Evolutionary conservation across 2,329 filamentous ascomycete genomes (phyloP).

Genomic region (Diatrype stigma): DNA sequence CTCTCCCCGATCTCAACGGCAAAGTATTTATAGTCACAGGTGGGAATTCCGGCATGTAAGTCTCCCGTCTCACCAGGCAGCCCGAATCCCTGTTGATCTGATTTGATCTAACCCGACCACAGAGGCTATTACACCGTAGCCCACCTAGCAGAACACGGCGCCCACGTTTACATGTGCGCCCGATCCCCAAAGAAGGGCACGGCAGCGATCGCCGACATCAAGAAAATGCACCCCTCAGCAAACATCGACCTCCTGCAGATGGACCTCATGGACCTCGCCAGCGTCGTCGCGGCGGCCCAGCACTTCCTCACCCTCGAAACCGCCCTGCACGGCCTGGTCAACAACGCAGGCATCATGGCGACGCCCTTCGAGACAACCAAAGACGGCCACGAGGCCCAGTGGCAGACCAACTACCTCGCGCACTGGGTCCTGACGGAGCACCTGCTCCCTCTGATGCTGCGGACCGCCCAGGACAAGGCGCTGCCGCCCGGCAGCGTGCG

Average conservation of each 20-base stretch:
- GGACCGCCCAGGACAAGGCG: constrained; percentile 25
- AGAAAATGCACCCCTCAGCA: constrained; percentile 25
- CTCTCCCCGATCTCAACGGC: constrained; percentile 37
- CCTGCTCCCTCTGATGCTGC: constrained; percentile 32
- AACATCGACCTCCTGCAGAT: constrained; percentile 31
- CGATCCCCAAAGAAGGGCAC: constrained; percentile 31
- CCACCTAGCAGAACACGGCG: constrained; percentile 32
- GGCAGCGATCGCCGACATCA: constrained; percentile 29
- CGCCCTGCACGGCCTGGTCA: constrained; percentile 29
- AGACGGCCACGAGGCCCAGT: constrained; percentile 35
- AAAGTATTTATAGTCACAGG: constrained; percentile 42
- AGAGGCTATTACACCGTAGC: constrained; percentile 33
- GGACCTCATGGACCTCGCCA: constrained; percentile 31
- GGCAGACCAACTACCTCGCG: constrained; percentile 39
- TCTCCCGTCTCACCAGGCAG: constrained; percentile 10
- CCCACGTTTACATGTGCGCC: constrained; percentile 36
- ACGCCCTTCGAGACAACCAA: constrained; percentile 28
- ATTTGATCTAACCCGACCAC: constrained; percentile 9
- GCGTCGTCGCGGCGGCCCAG: constrained; percentile 31
- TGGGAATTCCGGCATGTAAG: constrained; percentile 41
- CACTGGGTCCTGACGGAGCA: constrained; percentile 38
- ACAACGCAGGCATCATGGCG: constrained; percentile 29
- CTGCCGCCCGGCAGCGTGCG: constrained; percentile 20
- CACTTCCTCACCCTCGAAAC: constrained; percentile 24
- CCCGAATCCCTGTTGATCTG: too few relatives aligned